Evolutionary conservation across 495 filamentous ascomycete species (phyloP).

Genomic region (Pyrenopolyporus hunteri): DNA sequence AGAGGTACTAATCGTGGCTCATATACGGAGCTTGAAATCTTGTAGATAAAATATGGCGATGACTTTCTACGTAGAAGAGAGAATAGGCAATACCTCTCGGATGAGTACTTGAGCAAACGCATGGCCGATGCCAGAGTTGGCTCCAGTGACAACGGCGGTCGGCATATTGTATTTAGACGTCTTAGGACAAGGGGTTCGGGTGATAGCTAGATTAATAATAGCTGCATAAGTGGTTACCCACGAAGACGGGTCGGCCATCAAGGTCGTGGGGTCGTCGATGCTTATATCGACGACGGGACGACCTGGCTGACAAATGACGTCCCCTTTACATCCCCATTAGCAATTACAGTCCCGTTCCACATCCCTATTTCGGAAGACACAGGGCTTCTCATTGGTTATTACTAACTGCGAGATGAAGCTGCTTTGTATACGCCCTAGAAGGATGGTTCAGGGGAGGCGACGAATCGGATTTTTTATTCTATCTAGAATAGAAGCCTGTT

Average conservation of each 20-base stretch:
- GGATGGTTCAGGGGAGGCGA: background rate
- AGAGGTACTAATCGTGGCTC: too few relatives aligned
- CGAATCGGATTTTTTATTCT: slow-evolving; percentile 27
- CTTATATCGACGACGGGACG: slow-evolving; percentile 30
- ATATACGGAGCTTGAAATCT: too few relatives aligned
- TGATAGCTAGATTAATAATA: slow-evolving; percentile 16
- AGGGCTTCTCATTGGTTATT: slow-evolving; percentile 17
- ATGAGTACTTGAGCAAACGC: slow-evolving; percentile 46
- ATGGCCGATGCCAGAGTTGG: slow-evolving; percentile 52
- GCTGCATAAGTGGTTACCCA: slow-evolving; percentile 20
- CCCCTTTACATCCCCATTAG: slow-evolving; percentile 3
- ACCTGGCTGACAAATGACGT: slow-evolving; percentile 19
- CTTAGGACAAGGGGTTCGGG: background rate
- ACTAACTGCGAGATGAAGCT: background rate
- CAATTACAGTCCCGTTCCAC: slow-evolving; percentile 8
- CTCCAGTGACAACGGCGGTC: slow-evolving; percentile 46
- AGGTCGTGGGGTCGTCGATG: slow-evolving; percentile 40
- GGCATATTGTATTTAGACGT: slow-evolving; percentile 1
- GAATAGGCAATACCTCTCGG: slow-evolving; percentile 4
- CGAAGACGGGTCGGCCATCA: slow-evolving; percentile 34
- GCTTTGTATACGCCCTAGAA: slow-evolving; percentile 1
- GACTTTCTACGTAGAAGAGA: too few relatives aligned
- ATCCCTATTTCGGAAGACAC: slow-evolving; percentile 21
- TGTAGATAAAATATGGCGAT: too few relatives aligned
- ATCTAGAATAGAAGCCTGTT: slow-evolving; percentile 27